phyloP scores from a whole-genome alignment of 768 basidiomycete genomes.

The Hygrocybe coccinea region DNA sequence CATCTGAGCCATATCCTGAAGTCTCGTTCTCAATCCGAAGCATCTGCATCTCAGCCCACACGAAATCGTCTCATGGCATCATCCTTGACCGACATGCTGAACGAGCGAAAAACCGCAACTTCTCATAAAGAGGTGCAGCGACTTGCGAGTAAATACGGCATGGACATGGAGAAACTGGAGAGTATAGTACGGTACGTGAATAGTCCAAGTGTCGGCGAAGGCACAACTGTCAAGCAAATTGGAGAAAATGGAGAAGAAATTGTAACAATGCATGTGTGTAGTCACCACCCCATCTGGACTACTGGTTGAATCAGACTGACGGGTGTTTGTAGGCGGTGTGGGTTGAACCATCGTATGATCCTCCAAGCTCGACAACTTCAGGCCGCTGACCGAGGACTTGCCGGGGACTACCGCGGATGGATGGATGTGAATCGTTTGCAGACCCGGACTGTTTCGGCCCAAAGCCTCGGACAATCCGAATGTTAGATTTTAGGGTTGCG shows the following conservation, averaged over 20 bases:
- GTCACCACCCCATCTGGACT: neutral
- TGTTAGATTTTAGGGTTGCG: no score
- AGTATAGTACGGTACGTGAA: slow-evolving; percentile 53
- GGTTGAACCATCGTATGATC: no score
- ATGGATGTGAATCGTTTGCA: no score
- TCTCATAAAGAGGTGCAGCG: slow-evolving; percentile 40
- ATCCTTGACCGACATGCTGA: slow-evolving; percentile 52
- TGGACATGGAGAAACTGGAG: slow-evolving; percentile 52
- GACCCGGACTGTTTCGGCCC: no score
- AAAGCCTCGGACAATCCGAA: no score
- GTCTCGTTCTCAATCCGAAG: slow-evolving; percentile 52
- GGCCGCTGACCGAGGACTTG: no score
- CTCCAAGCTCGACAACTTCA: no score
- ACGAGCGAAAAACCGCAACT: slow-evolving; percentile 51
- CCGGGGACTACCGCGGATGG: no score
- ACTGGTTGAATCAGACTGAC: neutral
- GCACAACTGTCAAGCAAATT: slow-evolving; percentile 37
- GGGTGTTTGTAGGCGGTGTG: no score
- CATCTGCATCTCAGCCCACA: slow-evolving; percentile 26
- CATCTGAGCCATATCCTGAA: slow-evolving; percentile 44
- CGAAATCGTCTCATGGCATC: slow-evolving; percentile 50
- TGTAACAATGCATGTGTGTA: slow-evolving; percentile 46
- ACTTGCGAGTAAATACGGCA: slow-evolving; percentile 50
- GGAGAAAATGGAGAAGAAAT: slow-evolving; percentile 56
- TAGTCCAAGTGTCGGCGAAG: slow-evolving; percentile 50